A percentile compares a stretch with the other conserved stretches of the same genome.
Conservation (phyloP, 305 asterid genomes). For the Ajuga reptans region DNA sequence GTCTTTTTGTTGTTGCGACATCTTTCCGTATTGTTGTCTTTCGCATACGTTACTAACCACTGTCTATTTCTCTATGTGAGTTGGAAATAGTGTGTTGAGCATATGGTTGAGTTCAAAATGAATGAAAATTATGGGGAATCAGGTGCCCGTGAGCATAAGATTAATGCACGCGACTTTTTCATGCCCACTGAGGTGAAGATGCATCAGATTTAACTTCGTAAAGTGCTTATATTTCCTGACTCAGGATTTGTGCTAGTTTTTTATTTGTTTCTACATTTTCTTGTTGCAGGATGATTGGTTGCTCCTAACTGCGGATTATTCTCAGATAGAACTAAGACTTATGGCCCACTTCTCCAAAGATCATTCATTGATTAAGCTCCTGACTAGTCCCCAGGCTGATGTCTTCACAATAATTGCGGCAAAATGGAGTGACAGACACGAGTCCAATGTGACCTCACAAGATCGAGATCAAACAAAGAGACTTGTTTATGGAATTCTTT, state of each 20-base stretch:
- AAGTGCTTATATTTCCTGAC: constrained; percentile 15
- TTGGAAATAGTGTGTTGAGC: constrained; percentile 73
- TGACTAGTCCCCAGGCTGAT: constrained; percentile 61
- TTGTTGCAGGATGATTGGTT: constrained; percentile 87
- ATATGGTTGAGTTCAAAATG: constrained; percentile 75
- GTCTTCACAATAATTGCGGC: constrained; percentile 89
- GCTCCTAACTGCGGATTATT: constrained; percentile 86
- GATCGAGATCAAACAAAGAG: constrained; percentile 93
- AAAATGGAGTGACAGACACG: constrained; percentile 67
- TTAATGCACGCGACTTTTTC: constrained; percentile 86
- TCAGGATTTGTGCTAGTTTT: constrained; percentile 1
- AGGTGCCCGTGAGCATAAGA: constrained; percentile 35
- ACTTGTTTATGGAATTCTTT: constrained; percentile 83
- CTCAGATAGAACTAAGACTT: constrained; percentile 91
- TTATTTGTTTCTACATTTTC: constrained; percentile 22
- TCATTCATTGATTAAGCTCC: constrained; percentile 57
- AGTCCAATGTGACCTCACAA: constrained; percentile 55
- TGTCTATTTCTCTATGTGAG: constrained; percentile 13
- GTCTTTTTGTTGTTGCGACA: constrained; percentile 27
- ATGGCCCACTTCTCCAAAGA: constrained; percentile 98
- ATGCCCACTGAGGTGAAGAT: constrained; percentile 77
- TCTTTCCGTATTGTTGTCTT: constrained; percentile 5
- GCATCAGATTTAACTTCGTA: constrained; percentile 14
- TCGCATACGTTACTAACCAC: constrained; percentile 11
- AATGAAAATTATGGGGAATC: constrained; percentile 38